A percentile compares a stretch with the other conserved stretches of the same genome.
Evolutionary conservation across 140 eudicot species (phyloP).

Genomic region (Flaveria floridana): DNA sequence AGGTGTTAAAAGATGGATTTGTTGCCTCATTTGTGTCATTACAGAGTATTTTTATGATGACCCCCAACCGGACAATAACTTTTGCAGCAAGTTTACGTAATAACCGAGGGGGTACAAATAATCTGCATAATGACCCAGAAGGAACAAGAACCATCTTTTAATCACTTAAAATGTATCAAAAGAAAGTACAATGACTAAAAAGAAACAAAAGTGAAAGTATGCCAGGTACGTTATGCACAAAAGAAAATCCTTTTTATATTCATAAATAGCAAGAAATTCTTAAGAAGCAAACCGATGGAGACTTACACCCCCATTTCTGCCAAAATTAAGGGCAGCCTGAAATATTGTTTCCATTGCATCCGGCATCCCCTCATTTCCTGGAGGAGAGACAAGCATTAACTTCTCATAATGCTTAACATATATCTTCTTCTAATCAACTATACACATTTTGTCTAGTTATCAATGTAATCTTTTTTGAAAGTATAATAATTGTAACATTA

Average conservation of each 20-base stretch:
- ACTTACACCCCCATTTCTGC: constrained; percentile 93
- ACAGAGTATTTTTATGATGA: background rate
- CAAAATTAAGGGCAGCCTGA: constrained; percentile 80
- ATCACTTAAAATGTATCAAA: background rate
- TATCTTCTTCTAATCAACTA: background rate
- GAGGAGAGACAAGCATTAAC: background rate
- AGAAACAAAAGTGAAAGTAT: background rate
- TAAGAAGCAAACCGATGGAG: constrained; percentile 20
- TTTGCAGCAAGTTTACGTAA: background rate
- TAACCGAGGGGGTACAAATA: background rate
- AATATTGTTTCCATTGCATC: constrained; percentile 94
- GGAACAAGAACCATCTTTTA: background rate
- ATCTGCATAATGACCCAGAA: background rate
- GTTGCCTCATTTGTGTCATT: background rate
- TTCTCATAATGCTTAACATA: background rate
- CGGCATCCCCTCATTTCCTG: constrained; percentile 82
- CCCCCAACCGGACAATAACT: background rate
- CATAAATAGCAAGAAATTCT: background rate
- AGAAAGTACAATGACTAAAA: background rate
- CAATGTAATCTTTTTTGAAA: background rate
- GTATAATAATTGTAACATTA: background rate
- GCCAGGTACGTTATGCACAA: background rate
- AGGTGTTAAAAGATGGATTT: background rate
- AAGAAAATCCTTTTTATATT: background rate
- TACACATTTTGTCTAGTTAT: background rate